Evolutionary conservation across 2,329 filamentous ascomycete species (phyloP).

Genomic region (Monilinia laxa): DNA sequence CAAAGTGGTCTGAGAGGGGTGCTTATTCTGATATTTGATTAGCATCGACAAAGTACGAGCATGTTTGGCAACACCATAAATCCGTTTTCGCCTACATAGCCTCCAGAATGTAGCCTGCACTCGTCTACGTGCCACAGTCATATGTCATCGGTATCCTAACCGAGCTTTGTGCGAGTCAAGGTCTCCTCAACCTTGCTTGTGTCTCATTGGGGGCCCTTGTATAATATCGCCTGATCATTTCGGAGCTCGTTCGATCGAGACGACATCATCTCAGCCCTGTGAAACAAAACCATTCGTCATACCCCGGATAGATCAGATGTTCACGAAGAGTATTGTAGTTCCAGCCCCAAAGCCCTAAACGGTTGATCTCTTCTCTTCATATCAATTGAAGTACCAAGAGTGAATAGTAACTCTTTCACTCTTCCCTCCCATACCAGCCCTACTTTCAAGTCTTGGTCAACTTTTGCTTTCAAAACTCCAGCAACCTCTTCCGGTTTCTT

Average conservation of each 20-base stretch:
- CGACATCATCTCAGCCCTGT: neutral
- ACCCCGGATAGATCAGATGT: neutral
- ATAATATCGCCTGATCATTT: neutral
- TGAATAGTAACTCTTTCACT: constrained; percentile 89
- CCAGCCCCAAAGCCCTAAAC: constrained; percentile 72
- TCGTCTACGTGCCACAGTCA: neutral
- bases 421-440: constrained; percentile 90
- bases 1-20: neutral
- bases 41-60: neutral
- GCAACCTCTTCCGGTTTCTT: constrained; percentile 64
- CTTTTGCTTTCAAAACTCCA: constrained; percentile 83
- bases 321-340: constrained; percentile 81
- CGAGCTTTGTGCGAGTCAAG: neutral
- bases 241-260: neutral
- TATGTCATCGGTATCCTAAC: neutral
- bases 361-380: constrained; percentile 73
- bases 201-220: neutral
- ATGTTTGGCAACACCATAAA: neutral
- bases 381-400: constrained; percentile 82
- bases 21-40: neutral
- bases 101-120: neutral
- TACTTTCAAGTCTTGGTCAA: constrained; percentile 85
- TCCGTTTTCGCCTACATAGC: neutral
- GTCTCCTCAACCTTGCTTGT: neutral
- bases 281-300: neutral